A percentile compares a stretch with the other conserved stretches of the same genome.
phyloP scores from a whole-genome alignment of 2,329 filamentous ascomycete species.

The Pseudocercospora macadamiae region DNA sequence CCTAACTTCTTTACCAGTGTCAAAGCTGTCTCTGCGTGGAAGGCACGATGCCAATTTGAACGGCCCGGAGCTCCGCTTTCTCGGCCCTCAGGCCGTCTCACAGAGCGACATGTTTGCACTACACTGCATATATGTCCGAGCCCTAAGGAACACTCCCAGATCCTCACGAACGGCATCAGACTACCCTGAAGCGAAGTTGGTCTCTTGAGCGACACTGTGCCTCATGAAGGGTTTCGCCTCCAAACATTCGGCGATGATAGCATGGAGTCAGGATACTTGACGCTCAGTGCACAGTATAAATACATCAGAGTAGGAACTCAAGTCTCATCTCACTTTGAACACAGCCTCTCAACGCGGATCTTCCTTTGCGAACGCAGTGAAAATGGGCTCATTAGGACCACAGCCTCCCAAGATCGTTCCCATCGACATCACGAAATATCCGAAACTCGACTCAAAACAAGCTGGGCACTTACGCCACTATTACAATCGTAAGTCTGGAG shows the following conservation, averaged over 20 bases:
- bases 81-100: neutral
- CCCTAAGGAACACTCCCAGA: neutral
- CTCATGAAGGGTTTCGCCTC: neutral
- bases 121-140: neutral
- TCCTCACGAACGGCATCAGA: neutral
- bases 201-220: neutral
- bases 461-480: slow-evolving; percentile 44
- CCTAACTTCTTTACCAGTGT: too few species aligned
- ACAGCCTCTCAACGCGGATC: neutral
- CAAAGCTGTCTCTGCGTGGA: too few species aligned
- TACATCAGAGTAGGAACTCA: neutral
- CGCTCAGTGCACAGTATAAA: neutral
- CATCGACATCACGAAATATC: slow-evolving; percentile 7
- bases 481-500: slow-evolving; percentile 33
- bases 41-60: too few species aligned
- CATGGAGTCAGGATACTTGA: neutral
- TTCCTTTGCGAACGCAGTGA: neutral
- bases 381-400: neutral
- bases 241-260: neutral
- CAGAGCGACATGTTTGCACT: neutral
- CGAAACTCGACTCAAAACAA: slow-evolving; percentile 32
- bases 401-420: neutral
- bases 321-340: neutral
- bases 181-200: neutral
- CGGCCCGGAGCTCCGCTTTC: too few species aligned